Conservation (phyloP, 1,284 basidiomycete species). For the Dichomitus squalens region DNA sequence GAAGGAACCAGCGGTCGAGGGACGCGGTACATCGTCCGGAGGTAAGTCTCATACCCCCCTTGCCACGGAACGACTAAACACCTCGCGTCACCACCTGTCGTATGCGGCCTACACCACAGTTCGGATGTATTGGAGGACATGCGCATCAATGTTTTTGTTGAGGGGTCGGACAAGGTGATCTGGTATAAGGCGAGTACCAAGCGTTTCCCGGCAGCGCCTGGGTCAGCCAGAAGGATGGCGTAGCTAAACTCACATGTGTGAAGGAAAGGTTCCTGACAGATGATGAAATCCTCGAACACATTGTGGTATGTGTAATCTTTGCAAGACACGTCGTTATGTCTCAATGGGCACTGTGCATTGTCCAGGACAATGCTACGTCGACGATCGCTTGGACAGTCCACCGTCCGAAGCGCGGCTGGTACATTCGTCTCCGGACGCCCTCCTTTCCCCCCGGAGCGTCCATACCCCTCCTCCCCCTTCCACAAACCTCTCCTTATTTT, state of each 20-base stretch:
- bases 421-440: conserved; percentile 71
- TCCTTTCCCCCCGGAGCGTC: conserved; percentile 63
- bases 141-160: conserved; percentile 63
- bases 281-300: conserved; percentile 71
- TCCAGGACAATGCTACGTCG: conserved; percentile 50
- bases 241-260: conserved; percentile 22
- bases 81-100: neutral
- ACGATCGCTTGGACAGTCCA: conserved; percentile 74
- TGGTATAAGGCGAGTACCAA: conserved; percentile 69
- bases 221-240: neutral
- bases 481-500: conserved; percentile 55
- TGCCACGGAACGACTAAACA: neutral
- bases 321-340: neutral
- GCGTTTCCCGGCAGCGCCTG: neutral
- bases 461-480: conserved; percentile 64
- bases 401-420: conserved; percentile 77
- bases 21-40: conserved; percentile 5
- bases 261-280: conserved; percentile 76
- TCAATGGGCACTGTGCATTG: neutral
- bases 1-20: neutral
- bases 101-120: conserved; percentile 37
- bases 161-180: conserved; percentile 57
- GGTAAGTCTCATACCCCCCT: neutral
- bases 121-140: conserved; percentile 77
- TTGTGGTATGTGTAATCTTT: conserved; percentile 53